Percentiles rank a stretch among this genome's conserved stretches.
phyloP scores from a whole-genome alignment of 176 grass and related monocot species.

The Musa schizocarpa region DNA sequence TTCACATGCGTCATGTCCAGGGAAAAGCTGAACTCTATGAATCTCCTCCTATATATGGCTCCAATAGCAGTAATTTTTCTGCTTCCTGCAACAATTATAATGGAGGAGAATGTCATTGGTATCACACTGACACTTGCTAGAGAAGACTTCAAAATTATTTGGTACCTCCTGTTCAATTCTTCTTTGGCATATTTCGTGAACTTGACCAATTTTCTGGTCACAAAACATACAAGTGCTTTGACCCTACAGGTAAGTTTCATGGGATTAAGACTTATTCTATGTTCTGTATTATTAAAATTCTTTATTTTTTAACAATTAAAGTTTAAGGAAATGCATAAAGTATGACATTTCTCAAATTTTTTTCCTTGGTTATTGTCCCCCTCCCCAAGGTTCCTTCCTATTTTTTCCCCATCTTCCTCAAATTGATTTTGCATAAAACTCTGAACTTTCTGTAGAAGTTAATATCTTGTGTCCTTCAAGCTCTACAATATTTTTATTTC shows the following conservation, averaged over 20 bases:
- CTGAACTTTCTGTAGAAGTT: too few relatives aligned
- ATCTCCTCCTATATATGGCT: conserved; percentile 70
- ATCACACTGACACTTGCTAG: conserved; percentile 24
- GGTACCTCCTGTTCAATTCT: conserved; percentile 54
- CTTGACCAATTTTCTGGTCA: conserved; percentile 70
- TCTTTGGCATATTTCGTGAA: conserved; percentile 54
- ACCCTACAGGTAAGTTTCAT: conserved; percentile 44
- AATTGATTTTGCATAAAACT: too few relatives aligned
- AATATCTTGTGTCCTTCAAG: too few relatives aligned
- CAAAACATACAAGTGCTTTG: conserved; percentile 67
- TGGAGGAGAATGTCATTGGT: conserved; percentile 33
- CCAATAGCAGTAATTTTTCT: conserved; percentile 45
- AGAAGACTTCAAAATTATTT: conserved; percentile 49
- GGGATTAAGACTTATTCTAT: not conserved
- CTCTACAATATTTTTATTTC: too few relatives aligned
- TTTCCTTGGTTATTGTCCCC: not conserved
- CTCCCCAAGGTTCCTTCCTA: too few relatives aligned
- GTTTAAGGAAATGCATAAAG: not conserved
- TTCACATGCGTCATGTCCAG: conserved; percentile 15
- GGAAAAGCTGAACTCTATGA: conserved; percentile 74
- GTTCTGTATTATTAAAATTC: not conserved
- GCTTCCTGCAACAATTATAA: conserved; percentile 40
- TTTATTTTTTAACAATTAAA: not conserved
- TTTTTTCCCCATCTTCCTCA: too few relatives aligned
- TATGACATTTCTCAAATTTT: not conserved